Evolutionary conservation across 352 stramenopile genomes (phyloP).

Genomic region (Elongisporangium undulatum): DNA sequence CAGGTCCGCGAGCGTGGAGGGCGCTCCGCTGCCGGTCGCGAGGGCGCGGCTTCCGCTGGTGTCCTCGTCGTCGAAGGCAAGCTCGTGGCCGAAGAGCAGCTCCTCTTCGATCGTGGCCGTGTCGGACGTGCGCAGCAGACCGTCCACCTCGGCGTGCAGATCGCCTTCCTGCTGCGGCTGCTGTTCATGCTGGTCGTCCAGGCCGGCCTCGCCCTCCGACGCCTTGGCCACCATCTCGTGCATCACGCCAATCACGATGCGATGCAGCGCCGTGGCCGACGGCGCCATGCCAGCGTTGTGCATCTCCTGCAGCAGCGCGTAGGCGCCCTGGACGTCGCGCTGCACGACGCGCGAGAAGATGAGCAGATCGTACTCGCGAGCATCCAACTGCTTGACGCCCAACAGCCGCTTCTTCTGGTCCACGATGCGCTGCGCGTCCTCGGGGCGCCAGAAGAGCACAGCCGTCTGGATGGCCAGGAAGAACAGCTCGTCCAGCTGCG

Average conservation of each 20-base stretch:
- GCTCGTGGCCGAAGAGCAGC: conserved; percentile 23
- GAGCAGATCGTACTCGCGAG: conserved; percentile 58
- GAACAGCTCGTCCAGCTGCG: conserved; percentile 49
- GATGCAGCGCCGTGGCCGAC: conserved; percentile 63
- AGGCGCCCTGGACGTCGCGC: conserved; percentile 42
- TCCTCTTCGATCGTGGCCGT: conserved; percentile 44
- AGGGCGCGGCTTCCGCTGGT: conserved; percentile 8
- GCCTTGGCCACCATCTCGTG: conserved; percentile 28
- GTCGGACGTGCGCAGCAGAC: conserved; percentile 32
- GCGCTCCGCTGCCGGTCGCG: conserved; percentile 32
- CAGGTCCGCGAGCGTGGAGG: conserved; percentile 52
- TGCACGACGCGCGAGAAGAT: conserved; percentile 58
- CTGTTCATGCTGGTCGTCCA: conserved; percentile 8
- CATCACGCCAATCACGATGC: conserved; percentile 57
- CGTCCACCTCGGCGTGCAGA: conserved; percentile 26
- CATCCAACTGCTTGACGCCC: conserved; percentile 13
- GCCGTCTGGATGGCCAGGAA: conserved; percentile 49
- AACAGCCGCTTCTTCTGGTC: conserved; percentile 51
- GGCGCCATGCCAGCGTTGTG: conserved; percentile 70
- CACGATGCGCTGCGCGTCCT: conserved; percentile 49
- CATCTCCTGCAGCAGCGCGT: conserved; percentile 74
- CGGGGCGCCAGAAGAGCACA: conserved; percentile 51
- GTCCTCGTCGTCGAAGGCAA: conserved; percentile 37
- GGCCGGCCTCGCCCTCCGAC: neutral
- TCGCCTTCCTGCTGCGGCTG: conserved; percentile 10